Evolutionary conservation across 148 eudicot genomes (phyloP).

Genomic region (Vaccinium corymbosum): DNA sequence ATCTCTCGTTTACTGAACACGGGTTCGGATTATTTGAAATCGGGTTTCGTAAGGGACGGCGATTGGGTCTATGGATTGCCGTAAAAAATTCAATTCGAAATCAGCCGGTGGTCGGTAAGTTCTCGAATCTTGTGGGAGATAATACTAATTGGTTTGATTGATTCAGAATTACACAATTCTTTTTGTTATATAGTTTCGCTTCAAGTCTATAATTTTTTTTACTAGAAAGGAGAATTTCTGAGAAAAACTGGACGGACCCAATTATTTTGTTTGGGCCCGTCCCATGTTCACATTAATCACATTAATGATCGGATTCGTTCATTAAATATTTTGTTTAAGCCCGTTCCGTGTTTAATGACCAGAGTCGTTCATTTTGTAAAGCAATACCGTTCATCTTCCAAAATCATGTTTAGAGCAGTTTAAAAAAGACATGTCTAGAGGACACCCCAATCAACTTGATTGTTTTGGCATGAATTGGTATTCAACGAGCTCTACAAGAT

Average conservation of each 20-base stretch:
- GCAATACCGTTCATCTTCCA: too few relatives aligned
- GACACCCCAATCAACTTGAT: neutral
- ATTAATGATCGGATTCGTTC: too few relatives aligned
- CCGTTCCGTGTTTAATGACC: too few relatives aligned
- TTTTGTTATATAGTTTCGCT: too few relatives aligned
- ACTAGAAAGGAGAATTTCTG: neutral
- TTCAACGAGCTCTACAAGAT: neutral
- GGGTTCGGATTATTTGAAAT: slow-evolving; percentile 13
- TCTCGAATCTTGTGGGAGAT: neutral
- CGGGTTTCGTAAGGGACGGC: slow-evolving; percentile 13
- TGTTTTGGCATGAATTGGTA: neutral
- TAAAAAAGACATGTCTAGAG: too few relatives aligned
- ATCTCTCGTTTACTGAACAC: slow-evolving; percentile 18
- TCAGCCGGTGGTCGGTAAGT: slow-evolving; percentile 29
- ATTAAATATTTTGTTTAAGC: neutral
- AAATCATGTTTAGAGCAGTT: too few relatives aligned
- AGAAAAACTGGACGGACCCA: neutral
- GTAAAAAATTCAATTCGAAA: slow-evolving; percentile 26
- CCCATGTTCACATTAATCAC: neutral
- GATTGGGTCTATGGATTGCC: neutral
- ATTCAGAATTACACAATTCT: too few relatives aligned
- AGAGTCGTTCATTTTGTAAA: neutral
- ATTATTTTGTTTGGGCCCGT: neutral
- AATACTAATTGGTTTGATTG: neutral
- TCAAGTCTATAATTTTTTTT: neutral